Evolutionary conservation across 1,284 basidiomycete genomes (phyloP).

Genomic region (Crepidotus sp.): DNA sequence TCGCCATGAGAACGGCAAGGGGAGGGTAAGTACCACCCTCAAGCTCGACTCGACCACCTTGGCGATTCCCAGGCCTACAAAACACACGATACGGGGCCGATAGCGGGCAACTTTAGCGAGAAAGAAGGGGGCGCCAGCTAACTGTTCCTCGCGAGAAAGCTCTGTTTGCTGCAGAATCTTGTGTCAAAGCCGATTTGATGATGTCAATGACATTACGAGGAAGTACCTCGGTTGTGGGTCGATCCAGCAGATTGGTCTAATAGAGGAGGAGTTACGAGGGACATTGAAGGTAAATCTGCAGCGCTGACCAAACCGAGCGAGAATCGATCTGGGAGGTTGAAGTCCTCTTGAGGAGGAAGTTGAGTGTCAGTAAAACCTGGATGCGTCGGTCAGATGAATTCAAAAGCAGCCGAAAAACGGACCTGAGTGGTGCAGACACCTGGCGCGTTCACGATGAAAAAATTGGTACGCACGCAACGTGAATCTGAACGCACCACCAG

Average conservation of each 20-base stretch:
- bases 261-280: background rate
- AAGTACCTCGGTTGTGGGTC: constrained; percentile 47
- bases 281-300: background rate
- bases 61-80: constrained; percentile 68
- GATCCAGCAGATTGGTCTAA: constrained; percentile 53
- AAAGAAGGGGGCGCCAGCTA: constrained; percentile 38
- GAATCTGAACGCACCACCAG: constrained; percentile 44
- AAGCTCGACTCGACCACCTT: constrained; percentile 37
- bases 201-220: background rate
- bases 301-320: constrained; percentile 43
- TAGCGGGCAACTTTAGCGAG: constrained; percentile 46
- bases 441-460: background rate
- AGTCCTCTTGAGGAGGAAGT: constrained; percentile 38
- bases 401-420: background rate
- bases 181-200: background rate
- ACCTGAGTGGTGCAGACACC: constrained; percentile 12
- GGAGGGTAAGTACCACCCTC: constrained; percentile 18
- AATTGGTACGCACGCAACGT: background rate
- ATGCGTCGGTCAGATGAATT: background rate
- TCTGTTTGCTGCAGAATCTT: constrained; percentile 41
- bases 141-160: constrained; percentile 45
- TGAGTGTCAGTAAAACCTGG: constrained; percentile 44
- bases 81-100: constrained; percentile 56
- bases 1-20: background rate
- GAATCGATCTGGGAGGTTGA: constrained; percentile 35